phyloP scores from a whole-genome alignment of 192 early-diverging fungal genomes.

The Rhizoclosmatium sp. region DNA sequence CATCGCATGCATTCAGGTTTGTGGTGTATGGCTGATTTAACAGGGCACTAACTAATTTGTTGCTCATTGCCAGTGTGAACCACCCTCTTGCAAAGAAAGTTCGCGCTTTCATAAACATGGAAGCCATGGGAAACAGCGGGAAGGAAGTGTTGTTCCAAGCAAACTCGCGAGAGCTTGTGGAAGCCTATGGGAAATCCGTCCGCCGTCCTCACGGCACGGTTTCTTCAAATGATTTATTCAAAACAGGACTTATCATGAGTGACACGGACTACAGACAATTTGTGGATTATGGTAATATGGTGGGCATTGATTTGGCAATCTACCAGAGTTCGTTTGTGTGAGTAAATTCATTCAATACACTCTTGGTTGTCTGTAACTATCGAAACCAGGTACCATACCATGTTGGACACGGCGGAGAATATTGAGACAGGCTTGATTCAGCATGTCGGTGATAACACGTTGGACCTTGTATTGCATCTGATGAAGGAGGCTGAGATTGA shows the following conservation, averaged over 20 bases:
- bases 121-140: conserved; percentile 74
- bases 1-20: conserved; percentile 69
- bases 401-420: conserved; percentile 65
- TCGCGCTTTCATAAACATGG: conserved; percentile 77
- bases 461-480: conserved; percentile 62
- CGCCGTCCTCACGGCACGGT: conserved; percentile 75
- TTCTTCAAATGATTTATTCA: conserved; percentile 58
- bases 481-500: conserved; percentile 55
- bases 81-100: conserved; percentile 55
- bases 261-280: conserved; percentile 84
- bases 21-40: too few relatives aligned
- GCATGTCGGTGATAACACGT: conserved; percentile 75
- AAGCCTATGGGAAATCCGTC: conserved; percentile 64
- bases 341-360: not conserved
- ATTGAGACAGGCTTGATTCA: conserved; percentile 70
- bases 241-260: conserved; percentile 66
- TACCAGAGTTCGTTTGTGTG: conserved; percentile 68
- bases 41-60: too few relatives aligned
- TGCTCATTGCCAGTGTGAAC: conserved; percentile 60
- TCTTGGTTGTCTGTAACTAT: not conserved
- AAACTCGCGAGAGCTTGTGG: conserved; percentile 70
- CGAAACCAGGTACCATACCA: conserved; percentile 70
- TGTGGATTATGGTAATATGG: conserved; percentile 69
- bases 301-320: conserved; percentile 70
- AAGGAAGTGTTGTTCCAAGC: conserved; percentile 77